These are phyloP conservation scores for Sporothrix phasma DNA, from an alignment of 2,329 filamentous ascomycete species.

Conservation along the genomic window DNA sequence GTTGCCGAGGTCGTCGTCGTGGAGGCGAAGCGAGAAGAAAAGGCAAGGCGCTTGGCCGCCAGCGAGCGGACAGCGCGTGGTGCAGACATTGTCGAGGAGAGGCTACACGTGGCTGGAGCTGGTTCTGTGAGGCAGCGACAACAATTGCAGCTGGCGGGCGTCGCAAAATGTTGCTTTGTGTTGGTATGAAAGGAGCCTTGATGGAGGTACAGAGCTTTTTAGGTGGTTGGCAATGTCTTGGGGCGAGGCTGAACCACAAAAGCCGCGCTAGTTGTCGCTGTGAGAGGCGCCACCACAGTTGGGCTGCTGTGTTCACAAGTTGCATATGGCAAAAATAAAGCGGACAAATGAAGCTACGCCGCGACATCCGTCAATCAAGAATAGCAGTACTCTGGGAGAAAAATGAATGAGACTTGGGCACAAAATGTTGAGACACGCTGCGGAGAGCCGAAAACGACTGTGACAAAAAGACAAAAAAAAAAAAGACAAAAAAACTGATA, in stretches of 20 bases:
- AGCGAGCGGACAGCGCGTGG: slow-evolving; percentile 2
- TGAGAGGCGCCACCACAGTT: not conserved
- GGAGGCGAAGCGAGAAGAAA: not conserved
- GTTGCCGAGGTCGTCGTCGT: not conserved
- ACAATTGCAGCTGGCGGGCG: no score
- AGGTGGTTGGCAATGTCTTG: not conserved
- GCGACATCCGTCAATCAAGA: not conserved
- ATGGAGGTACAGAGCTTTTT: not conserved
- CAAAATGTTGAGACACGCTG: not conserved
- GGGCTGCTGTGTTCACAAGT: not conserved
- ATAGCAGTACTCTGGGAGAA: no score
- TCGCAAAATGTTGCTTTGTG: not conserved
- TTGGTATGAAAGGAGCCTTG: not conserved
- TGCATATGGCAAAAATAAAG: not conserved
- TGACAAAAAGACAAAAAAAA: not conserved
- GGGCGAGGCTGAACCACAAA: not conserved
- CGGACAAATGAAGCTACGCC: no score
- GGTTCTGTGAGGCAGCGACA: not conserved
- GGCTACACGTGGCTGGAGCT: not conserved
- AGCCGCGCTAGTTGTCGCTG: not conserved
- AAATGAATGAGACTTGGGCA: no score
- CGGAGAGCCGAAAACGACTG: no score
- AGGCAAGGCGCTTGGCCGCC: slow-evolving; percentile 15
- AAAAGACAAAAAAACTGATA: not conserved
- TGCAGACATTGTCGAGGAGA: slow-evolving; percentile 5